Evolutionary conservation across 441 rosid species (phyloP).

Genomic region (Adansonia madagascariensis): DNA sequence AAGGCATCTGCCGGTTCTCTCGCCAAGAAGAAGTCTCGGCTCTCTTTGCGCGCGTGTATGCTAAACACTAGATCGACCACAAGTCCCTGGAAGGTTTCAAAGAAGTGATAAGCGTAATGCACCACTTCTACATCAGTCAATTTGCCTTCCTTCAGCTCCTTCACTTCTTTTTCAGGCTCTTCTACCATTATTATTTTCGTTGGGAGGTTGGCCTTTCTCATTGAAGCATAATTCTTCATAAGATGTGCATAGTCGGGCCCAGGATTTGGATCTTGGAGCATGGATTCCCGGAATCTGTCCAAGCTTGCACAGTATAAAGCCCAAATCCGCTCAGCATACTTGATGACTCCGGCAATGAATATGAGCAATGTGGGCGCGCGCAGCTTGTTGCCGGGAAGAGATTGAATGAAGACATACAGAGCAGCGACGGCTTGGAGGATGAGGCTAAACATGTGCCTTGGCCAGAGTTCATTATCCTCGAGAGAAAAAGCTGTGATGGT

Average conservation of each 20-base stretch:
- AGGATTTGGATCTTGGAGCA: constrained; percentile 17
- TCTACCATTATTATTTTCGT: constrained; percentile 20
- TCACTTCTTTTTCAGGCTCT: not conserved
- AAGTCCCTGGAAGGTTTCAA: constrained; percentile 34
- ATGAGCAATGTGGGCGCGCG: constrained; percentile 20
- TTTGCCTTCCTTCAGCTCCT: not conserved
- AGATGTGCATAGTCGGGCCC: constrained; percentile 24
- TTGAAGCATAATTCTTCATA: constrained; percentile 19
- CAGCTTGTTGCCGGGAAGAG: constrained; percentile 15
- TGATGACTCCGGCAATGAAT: constrained; percentile 31
- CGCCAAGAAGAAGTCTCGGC: constrained; percentile 31
- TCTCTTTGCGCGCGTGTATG: constrained; percentile 29
- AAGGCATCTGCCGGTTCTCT: constrained; percentile 30
- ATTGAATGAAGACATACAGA: constrained; percentile 27
- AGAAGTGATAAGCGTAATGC: constrained; percentile 30
- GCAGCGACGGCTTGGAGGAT: constrained; percentile 23
- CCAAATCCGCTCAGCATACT: constrained; percentile 34
- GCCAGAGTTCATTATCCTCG: constrained; percentile 38
- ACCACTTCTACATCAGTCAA: constrained; percentile 25
- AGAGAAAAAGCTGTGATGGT: constrained; percentile 40
- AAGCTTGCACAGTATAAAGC: constrained; percentile 29
- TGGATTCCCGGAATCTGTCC: constrained; percentile 22
- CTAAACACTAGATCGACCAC: constrained; percentile 36
- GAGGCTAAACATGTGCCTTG: constrained; percentile 32
- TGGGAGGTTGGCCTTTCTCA: constrained; percentile 5